Evolutionary conservation across 768 basidiomycete genomes (phyloP).

Genomic region (Panaeolus cyanescens): DNA sequence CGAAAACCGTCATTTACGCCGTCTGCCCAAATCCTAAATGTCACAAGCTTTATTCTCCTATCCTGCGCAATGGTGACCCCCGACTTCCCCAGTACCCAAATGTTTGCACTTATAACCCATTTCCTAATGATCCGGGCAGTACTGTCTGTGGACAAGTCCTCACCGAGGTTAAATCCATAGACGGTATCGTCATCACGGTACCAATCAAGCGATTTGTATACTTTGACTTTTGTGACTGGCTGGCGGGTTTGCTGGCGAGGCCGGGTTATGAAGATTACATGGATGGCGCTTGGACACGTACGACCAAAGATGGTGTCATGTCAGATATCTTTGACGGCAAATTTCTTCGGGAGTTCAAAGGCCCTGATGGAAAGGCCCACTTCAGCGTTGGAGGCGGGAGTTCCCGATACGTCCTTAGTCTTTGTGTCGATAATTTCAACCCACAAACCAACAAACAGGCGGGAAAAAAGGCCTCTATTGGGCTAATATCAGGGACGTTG

Average conservation of each 20-base stretch:
- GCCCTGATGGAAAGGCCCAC: conserved; percentile 22
- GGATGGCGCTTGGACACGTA: conserved; percentile 16
- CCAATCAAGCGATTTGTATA: conserved; percentile 20
- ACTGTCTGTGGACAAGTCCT: conserved; percentile 9
- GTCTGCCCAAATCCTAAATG: conserved; percentile 12
- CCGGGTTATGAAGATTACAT: conserved; percentile 27
- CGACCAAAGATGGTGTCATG: conserved; percentile 6
- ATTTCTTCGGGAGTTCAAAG: conserved; percentile 23
- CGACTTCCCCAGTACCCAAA: conserved; percentile 5
- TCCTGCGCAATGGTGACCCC: conserved; percentile 1
- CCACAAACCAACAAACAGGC: conserved; percentile 30
- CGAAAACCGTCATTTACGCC: conserved; percentile 9
- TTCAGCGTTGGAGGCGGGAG: conserved; percentile 12
- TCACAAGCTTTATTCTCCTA: conserved; percentile 10
- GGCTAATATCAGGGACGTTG: conserved; percentile 31
- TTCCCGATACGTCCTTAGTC: conserved; percentile 26
- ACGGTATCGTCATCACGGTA: background rate
- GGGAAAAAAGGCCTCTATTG: conserved; percentile 24
- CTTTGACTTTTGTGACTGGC: conserved; percentile 23
- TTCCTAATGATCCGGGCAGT: conserved; percentile 7
- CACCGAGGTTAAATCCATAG: background rate
- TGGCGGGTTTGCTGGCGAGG: conserved; percentile 22
- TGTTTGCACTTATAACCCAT: conserved; percentile 7
- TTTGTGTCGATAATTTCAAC: conserved; percentile 37
- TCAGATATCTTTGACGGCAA: conserved; percentile 28